Base-by-base conservation (phyloP, 2,329 filamentous ascomycete genomes). In the Colletotrichum orchidophilum region DNA sequence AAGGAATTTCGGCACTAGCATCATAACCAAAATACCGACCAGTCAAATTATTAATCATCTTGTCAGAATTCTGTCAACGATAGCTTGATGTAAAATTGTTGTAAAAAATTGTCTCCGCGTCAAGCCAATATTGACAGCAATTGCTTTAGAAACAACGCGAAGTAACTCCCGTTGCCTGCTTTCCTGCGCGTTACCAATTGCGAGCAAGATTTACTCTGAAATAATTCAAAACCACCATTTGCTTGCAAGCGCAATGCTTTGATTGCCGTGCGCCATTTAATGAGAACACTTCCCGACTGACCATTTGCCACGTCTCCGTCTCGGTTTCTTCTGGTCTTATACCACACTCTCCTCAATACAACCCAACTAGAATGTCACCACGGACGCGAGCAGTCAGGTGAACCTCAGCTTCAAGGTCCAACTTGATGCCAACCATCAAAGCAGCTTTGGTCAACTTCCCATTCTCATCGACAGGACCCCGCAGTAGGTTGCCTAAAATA, bases 351-450 rank as follows among this genome's bases (percentile, higher is more conserved):
- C 2, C 6, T 52, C 13, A 90, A 78, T 89, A 90, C 75, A 90
- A 79, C 55, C 87, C 88, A 73, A 91, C 85, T 24, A 86, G 85
- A 75, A 91, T 90, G 77, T 91, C 89, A 83, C 89, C 88, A 57
- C 87, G 83, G 71, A 91, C 83, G 62, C 88, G 80, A 58, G 89
- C 89, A 27, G 88, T 91, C 73, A 91, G 79, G 77, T 91, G 88
- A 50, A 91, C 87, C 77, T 91, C 89, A 9, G 88, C 88, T 78
- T 91, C 88, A 18, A 91, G 80, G 76, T 91, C 89, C 52, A 91
- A 82, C 82, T 91, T 91, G 81, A 91, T 90, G 66, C 88, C 88
- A 46, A 91, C 83, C 75, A 90, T 83, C 53, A 91, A 82, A 1
- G 87, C 88, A 5, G 89, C 87, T 50, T 86, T 80, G 80, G 89